Conservation (phyloP, 2,329 filamentous ascomycete species). For the Periglandula ipomoeae region DNA sequence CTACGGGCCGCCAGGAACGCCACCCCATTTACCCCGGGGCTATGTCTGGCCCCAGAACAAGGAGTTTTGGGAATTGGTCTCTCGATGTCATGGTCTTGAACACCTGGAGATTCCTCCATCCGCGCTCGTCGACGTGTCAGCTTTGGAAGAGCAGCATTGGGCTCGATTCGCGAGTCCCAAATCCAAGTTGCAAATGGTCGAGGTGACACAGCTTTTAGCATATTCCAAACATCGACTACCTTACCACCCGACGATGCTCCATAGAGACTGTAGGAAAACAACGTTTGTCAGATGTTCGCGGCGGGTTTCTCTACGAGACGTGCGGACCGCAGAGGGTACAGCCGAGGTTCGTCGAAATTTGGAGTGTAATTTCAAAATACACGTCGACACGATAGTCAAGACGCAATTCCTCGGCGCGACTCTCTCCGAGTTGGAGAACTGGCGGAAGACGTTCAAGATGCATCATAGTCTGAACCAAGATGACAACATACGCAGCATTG, state of each 20-base stretch:
- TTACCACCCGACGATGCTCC: no score
- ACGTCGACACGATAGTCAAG: conserved; percentile 1
- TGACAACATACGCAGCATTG: not conserved
- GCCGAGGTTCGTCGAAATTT: not conserved
- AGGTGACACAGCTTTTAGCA: not conserved
- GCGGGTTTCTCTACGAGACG: not conserved
- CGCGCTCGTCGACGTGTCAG: not conserved
- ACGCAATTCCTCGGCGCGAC: not conserved
- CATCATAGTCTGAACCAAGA: not conserved
- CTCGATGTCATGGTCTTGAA: not conserved
- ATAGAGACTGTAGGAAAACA: no score
- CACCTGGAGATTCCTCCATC: not conserved
- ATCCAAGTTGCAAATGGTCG: not conserved
- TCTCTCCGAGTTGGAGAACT: not conserved
- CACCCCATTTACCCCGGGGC: no score
- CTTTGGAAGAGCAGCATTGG: no score
- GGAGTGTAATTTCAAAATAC: not conserved
- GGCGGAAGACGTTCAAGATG: not conserved
- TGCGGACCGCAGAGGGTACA: not conserved
- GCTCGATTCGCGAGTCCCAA: no score
- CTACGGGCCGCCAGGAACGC: no score
- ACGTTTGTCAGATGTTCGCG: not conserved
- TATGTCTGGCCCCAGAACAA: no score
- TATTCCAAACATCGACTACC: not conserved
- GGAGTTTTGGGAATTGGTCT: not conserved